These are phyloP conservation scores for Verbena officinalis DNA, from an alignment of 257 asterid species.

Conservation along the genomic window DNA sequence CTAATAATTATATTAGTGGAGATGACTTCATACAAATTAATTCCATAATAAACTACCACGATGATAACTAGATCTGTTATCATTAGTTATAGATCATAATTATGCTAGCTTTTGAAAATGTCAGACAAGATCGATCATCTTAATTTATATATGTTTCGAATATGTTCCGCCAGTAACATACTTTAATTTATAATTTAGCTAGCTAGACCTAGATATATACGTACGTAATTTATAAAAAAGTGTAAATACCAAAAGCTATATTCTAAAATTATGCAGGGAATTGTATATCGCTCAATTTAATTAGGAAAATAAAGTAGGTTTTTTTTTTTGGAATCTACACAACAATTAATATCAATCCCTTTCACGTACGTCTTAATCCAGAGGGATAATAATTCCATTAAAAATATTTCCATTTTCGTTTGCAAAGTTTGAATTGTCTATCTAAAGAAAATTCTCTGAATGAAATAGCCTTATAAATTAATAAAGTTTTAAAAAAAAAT, in stretches of 20 bases:
- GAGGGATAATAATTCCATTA: neutral
- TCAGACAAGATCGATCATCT: conserved; percentile 13
- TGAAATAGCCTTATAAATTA: no score
- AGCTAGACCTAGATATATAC: no score
- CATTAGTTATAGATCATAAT: neutral
- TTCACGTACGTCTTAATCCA: neutral
- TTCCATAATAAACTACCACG: neutral
- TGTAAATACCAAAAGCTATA: no score
- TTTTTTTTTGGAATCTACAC: conserved; percentile 13
- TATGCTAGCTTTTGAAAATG: conserved; percentile 1
- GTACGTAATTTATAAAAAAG: no score
- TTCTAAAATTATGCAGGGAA: no score
- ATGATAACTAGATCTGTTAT: conserved; percentile 6
- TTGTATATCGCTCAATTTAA: no score
- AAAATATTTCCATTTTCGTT: neutral
- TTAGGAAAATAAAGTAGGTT: no score
- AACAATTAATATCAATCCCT: conserved; percentile 16
- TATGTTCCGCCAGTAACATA: neutral
- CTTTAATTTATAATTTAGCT: no score
- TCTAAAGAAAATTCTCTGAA: neutral
- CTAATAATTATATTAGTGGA: neutral
- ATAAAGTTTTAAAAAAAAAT: no score
- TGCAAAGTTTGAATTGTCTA: neutral
- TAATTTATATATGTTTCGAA: neutral
- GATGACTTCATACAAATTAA: neutral